These are phyloP conservation scores for Phaeolepiota aurea DNA, from an alignment of 768 basidiomycete genomes.

Conservation along the genomic window DNA sequence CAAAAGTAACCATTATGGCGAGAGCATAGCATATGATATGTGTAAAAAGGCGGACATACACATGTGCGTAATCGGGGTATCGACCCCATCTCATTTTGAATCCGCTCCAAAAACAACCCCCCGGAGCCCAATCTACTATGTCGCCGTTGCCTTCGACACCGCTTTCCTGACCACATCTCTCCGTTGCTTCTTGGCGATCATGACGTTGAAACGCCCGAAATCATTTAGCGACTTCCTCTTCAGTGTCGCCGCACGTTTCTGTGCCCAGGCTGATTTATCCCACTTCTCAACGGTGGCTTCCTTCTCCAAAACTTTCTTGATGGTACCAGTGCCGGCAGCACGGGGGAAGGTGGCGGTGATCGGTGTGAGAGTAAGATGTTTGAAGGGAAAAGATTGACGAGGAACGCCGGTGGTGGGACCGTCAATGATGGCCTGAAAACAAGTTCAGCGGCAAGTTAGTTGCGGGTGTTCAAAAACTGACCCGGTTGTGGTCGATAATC, in stretches of 20 bases:
- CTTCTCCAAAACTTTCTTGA: slow-evolving; percentile 86
- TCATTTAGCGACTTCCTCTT: slow-evolving; percentile 75
- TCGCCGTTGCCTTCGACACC: slow-evolving; percentile 38
- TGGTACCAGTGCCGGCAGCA: slow-evolving; percentile 68
- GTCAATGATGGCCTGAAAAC: slow-evolving; percentile 82
- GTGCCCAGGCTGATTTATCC: slow-evolving; percentile 83
- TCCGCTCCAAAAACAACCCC: not conserved
- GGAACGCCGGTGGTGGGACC: slow-evolving; percentile 88
- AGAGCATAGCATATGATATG: not conserved
- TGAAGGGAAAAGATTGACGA: slow-evolving; percentile 88
- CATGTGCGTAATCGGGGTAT: not conserved
- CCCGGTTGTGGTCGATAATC: slow-evolving; percentile 99
- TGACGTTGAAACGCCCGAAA: slow-evolving; percentile 85
- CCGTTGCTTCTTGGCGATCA: slow-evolving; percentile 84
- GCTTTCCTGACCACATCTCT: slow-evolving; percentile 71
- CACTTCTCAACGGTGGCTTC: slow-evolving; percentile 81
- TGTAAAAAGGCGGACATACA: not conserved
- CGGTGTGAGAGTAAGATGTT: slow-evolving; percentile 87
- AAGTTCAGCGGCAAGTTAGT: slow-evolving; percentile 1
- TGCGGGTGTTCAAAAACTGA: slow-evolving; percentile 26
- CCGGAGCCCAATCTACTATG: not conserved
- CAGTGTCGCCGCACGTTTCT: slow-evolving; percentile 70
- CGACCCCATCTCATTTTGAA: not conserved
- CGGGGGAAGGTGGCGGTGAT: slow-evolving; percentile 82
- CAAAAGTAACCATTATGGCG: not conserved